Conservation (phyloP, 2,329 filamentous ascomycete species). For the Ophiostoma ips region DNA sequence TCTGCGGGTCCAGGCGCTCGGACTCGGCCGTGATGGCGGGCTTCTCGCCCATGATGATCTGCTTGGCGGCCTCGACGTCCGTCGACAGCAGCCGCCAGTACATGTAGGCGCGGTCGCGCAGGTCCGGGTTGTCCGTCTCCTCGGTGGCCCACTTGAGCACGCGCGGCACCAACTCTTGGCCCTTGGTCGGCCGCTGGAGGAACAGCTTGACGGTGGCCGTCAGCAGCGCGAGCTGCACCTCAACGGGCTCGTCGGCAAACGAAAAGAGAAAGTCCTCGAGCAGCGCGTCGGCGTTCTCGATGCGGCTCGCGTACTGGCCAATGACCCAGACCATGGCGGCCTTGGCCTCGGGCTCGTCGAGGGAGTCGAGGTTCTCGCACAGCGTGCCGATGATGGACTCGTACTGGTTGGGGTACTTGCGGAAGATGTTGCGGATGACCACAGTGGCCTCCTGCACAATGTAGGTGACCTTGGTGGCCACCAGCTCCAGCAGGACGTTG, state of each 20-base stretch:
- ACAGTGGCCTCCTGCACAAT: conserved; percentile 98
- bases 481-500: conserved; percentile 78
- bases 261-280: conserved; percentile 91
- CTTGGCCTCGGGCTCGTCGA: conserved; percentile 96
- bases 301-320: conserved; percentile 91
- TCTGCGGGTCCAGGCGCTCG: conserved; percentile 80
- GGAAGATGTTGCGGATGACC: conserved; percentile 97
- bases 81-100: conserved; percentile 95
- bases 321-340: conserved; percentile 99
- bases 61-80: conserved; percentile 72
- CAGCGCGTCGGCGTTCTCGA: conserved; percentile 89
- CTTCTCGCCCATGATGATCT: conserved; percentile 94
- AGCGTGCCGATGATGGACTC: conserved; percentile 93
- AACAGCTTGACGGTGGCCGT: conserved; percentile 97
- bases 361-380: conserved; percentile 88
- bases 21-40: conserved; percentile 92
- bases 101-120: conserved; percentile 95
- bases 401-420: conserved; percentile 97
- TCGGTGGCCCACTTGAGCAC: conserved; percentile 98
- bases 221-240: conserved; percentile 86
- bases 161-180: conserved; percentile 81
- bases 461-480: conserved; percentile 95
- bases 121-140: conserved; percentile 96
- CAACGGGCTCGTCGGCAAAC: conserved; percentile 86
- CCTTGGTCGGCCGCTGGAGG: conserved; percentile 90